These are phyloP conservation scores for Psidium guajava DNA, from an alignment of 345 rosid genomes.

Conservation along the genomic window DNA sequence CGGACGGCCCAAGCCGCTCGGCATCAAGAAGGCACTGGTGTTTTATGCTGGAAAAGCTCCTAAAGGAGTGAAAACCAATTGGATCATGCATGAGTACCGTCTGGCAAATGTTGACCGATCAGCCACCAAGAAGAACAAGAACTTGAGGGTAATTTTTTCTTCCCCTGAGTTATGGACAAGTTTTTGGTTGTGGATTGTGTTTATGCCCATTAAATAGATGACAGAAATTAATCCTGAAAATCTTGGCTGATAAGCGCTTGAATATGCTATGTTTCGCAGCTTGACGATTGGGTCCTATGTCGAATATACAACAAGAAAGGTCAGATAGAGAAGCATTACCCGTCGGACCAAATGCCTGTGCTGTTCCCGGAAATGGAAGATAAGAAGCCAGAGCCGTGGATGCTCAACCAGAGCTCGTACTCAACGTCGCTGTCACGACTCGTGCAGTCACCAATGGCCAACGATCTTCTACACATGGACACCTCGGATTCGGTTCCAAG, in stretches of 20 bases:
- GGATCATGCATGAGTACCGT: conserved; percentile 98
- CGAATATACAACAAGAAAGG: conserved; percentile 87
- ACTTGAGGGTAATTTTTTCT: conserved; percentile 39
- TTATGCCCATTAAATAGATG: background rate
- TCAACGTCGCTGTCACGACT: background rate
- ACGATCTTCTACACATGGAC: conserved; percentile 23
- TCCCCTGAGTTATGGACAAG: background rate
- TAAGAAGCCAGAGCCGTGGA: background rate
- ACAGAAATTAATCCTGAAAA: background rate
- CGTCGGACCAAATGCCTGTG: conserved; percentile 6
- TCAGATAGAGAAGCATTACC: conserved; percentile 34
- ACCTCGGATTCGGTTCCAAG: conserved; percentile 44
- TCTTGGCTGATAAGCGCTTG: background rate
- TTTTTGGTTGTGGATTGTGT: background rate
- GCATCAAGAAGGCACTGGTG: conserved; percentile 81
- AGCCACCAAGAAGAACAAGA: conserved; percentile 38
- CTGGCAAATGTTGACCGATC: conserved; percentile 78
- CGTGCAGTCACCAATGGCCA: background rate
- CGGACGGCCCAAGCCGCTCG: conserved; percentile 63
- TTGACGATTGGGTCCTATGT: conserved; percentile 82
- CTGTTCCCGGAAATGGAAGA: conserved; percentile 3
- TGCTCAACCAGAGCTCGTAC: background rate
- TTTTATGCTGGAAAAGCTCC: conserved; percentile 91
- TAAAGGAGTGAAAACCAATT: conserved; percentile 68
- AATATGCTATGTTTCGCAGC: conserved; percentile 28